Evolutionary conservation across 441 rosid genomes (phyloP).

Genomic region (Hypseocharis bilobata): DNA sequence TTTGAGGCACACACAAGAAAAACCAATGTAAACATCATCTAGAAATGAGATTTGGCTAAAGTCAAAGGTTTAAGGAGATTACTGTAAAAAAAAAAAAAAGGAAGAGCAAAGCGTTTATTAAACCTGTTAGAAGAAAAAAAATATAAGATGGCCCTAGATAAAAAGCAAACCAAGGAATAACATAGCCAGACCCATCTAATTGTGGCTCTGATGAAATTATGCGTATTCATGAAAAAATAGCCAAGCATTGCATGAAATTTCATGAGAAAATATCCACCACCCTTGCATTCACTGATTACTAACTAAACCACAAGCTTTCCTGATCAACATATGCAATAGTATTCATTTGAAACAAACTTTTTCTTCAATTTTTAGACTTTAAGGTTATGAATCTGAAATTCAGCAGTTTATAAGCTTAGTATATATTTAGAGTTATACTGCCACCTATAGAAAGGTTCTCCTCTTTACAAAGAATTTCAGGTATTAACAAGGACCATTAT

Average conservation of each 20-base stretch:
- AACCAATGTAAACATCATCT: neutral
- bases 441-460: no score
- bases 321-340: no score
- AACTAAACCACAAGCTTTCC: no score
- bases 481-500: no score
- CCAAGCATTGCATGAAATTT: neutral
- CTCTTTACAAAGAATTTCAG: no score
- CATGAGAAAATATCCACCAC: neutral
- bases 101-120: neutral
- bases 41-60: neutral
- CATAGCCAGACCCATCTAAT: neutral
- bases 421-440: no score
- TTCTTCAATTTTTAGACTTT: no score
- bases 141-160: neutral
- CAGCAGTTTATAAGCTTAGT: no score
- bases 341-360: no score
- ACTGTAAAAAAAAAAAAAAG: neutral
- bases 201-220: neutral
- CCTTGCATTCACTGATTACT: neutral
- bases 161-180: neutral
- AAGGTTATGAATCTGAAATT: no score
- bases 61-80: neutral
- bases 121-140: neutral
- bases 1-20: neutral
- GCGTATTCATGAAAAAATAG: no score